Evolutionary conservation across 306 rosid species (phyloP), one percentile per base, ranked within the genome.

Genomic region (Sesbania bispinosa): DNA sequence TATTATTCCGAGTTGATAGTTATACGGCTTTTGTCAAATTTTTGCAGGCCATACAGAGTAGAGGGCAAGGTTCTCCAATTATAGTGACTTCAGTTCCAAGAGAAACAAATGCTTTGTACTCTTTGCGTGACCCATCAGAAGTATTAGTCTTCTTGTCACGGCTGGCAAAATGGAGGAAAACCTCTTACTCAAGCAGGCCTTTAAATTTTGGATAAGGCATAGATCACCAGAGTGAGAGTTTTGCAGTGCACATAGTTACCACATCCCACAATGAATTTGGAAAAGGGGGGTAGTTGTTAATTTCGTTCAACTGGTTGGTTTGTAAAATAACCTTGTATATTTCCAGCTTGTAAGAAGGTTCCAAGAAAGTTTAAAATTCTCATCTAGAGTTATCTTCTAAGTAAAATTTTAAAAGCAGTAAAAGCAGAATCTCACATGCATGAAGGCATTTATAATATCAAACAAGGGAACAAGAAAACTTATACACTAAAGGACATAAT

Each of bases 31-130:
- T 32, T 36, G 68, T 50, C 10, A 69, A 74, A 29, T 16, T 48
- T 23, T 16, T 77, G 55, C 77, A 92, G 96, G 92, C 73, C n/a
- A 80, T 94, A 72, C 62, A 76, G 67, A 75, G 76, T 2, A 86
- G 85, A 86, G 97, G 89, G 50, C 81, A 84, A 69, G 98, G 98
- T 33, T 86, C 81, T 82, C 89, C 96, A 46, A 94, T 94, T 43
- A 50, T 94, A 45, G 98, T 94, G 60, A 80, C 98, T 47, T 80
- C 97, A 30, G 79, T 35, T 50, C 91, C 96, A 7, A 89, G 85
- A 85, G 91, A 89, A 18, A 94, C 98, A 50, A 65, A 62, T 24
- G 98, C 96, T 74, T 71, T 26, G 5, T 85, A 84, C 78, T 89
- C 97, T 42, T 58, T 94, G 87, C 75, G 81, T 4, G 96, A 90